Base-by-base conservation (phyloP, 345 rosid species). In the Rubroshorea leprosula region DNA sequence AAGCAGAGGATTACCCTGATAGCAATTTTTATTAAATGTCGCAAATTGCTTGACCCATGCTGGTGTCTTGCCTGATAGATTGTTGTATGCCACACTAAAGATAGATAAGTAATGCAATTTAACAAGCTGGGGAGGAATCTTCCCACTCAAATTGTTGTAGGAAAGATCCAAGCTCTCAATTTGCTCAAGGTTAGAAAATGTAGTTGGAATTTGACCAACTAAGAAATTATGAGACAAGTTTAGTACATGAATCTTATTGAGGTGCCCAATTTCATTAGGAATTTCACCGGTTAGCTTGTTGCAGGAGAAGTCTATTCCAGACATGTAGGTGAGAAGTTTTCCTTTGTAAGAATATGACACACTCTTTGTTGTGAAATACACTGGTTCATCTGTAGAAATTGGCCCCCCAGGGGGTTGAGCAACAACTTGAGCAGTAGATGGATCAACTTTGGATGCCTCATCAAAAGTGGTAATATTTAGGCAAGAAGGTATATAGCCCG, bases 1-100 rank as follows among this genome's bases (percentile, higher is more conserved):
- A 1, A 72, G 68, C 20, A 66, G 38, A 48, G 60, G 59, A 49
- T 76, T 76, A 1, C 62, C 70, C 41, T 16, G n/a, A 19, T 65
- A 69, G 5, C 73, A 72, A 9, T 15, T 45, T 13, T 21, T 10
- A 2, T 46, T 1, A 31, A n/a, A n/a, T n/a, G n/a, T n/a, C n/a
- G n/a, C n/a, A n/a, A n/a, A n/a, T n/a, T n/a, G n/a, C n/a, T n/a
- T 24, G 9, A 29, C 45, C 15, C 15, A 59, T 0, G 24, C 17
- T 0, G 51, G 74, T 16, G 54, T 60, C 13, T 5, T 60, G 0
- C 80, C 69, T 1, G 70, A 72, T 43, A 76, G 57, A 44, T 76
- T 69, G 39, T 76, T 76, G 63, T 65, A 27, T 11, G 72, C 68
- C 5, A 72, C 76, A 0, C 39, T 62, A 43, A 76, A 72, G 11